Evolutionary conservation across 768 basidiomycete genomes (phyloP), one percentile per base, ranked within the genome.

Genomic region (Chalciporus sphaerocephalus): DNA sequence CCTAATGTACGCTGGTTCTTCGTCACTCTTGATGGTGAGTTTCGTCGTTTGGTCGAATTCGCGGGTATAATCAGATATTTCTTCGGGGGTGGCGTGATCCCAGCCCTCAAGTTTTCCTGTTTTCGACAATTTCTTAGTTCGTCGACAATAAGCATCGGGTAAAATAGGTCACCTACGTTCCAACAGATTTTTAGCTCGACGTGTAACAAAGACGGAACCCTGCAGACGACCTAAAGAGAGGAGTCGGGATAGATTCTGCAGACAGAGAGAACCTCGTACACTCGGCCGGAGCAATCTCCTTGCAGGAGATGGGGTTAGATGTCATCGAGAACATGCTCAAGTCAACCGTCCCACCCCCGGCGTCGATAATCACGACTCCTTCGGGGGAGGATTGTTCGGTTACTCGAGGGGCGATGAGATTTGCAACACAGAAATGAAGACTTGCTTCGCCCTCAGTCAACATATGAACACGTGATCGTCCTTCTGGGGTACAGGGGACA

Each of bases 121-220:
- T 36, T 37, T 17, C 3, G 38, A 22, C 12, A 23, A 16, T n/a
- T 15, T 16, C 25, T 2, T 13, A 34, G 11, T 39, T 22, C 22
- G 30, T 32, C 12, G 32, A 3, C 25, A 11, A 18, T 22, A 41
- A 24, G 18, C 7, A 2, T 17, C 8, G 2, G 12, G 36, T n/a
- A 24, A 12, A 27, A 35, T 7, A 20, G 22, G 17, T 18, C 20
- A 35, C 37, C 49, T 47, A 75, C 74, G 49, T 46, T 64, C 53
- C 1, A 78, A 54, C 46, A 67, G 65, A 9, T 52, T 47, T 1
- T 55, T 52, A 2, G 74, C 73, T 28, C 68, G 64, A 10, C 68
- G 64, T 17, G 62, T 74, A 13, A 78, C 73, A 48, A 73, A 75
- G 1, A 74, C 65, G 0, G 76, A 76, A 16, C 76, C 76, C 36